Base-by-base conservation (phyloP, 163 green algal genomes). In the Scenedesmus sp. region DNA sequence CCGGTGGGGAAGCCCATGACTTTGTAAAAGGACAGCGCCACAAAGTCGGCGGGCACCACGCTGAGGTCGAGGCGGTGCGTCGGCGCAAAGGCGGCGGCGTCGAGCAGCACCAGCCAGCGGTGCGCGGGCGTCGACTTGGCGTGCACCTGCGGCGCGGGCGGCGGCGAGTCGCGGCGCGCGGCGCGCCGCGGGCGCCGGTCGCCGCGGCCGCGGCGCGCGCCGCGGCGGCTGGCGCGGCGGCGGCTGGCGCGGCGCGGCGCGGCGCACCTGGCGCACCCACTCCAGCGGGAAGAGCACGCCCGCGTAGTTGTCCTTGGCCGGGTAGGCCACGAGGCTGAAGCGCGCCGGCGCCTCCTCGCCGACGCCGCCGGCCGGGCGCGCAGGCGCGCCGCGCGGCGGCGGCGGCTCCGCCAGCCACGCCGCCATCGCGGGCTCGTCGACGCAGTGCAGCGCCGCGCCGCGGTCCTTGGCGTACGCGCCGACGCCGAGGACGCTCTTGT, bases 401-500 rank as follows among this genome's bases (percentile, higher is more conserved):
- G 31, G 53, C 26, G 15, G 22, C 22, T 26, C n/a, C 17, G 28
- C 15, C 20, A 26, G 28, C 22, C 53, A 62, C 28, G 22, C 53
- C 53, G 18, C 3, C 53, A 62, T 22, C 17, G 77, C 75, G 53
- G 76, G 70, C 64, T 87, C 81, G 26, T 77, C 54, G 20, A 88
- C 64, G 2, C 83, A 83, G 22, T 70, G 58, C 33, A 84, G 56
- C 22, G 36, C 42, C 26, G 75, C 84, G 22, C 70, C 75, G 10
- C 62, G 33, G 22, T 70, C 47, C 9, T 71, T 45, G 13, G 88
- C 88, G 50, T 89, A 90, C 24, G 87, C 73, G 20, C 88, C 81
- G 6, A 92, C 88, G 63, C 91, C 91, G 47, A 95, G 75, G 75
- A 94, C 89, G 71, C 80, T 90, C 78, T 92, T 94, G 85, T 95